Base-by-base conservation (phyloP, 78 protist species). In the Dictyostelium intermedium region DNA sequence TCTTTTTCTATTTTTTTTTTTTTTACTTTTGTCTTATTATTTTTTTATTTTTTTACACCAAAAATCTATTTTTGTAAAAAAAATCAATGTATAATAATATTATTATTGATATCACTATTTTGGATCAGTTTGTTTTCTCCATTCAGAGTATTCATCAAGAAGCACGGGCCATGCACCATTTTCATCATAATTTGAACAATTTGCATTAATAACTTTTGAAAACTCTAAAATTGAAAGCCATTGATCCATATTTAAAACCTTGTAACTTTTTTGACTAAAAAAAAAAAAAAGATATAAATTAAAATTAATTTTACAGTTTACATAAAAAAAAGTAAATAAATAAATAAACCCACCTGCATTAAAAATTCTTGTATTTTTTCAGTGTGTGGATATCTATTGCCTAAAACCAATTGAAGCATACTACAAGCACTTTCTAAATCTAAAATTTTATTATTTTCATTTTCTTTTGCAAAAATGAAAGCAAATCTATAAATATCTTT, bases 151-250 rank as follows among this genome's bases (percentile, higher is more conserved):
- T 45, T 89, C 87, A 80, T 89, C 94, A 7, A 89, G 53, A n/a
- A 89, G 13, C 6, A 89, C 94, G 34, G 94, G 94, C 94, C 94
- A 89, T 45, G 94, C 94, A 63, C 94, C 94, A 80, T 89, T 80
- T 35, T 78, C 94, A 45, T 89, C 94, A 80, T 89, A 89, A 83
- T 89, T 89, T 78, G 94, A 89, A 76, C 41, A n/a, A 89, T 80
- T 85, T 50, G 87, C 78, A 70, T 60, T 70, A 13, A 89, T 89
- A 53, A 66, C 20, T 35, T 80, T 89, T 61, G 76, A 83, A 89
- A 89, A 89, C 37, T 89, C 94, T 30, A 89, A 80, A 47, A 89
- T 80, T 30, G 94, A 89, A n/a, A 89, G 53, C 94, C 94, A 89
- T 89, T 89, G 94, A 45, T 89, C 94, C 94, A 89, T 89, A 70